Base-by-base conservation (phyloP, 1,284 basidiomycete species). In the Irpex lacteus region DNA sequence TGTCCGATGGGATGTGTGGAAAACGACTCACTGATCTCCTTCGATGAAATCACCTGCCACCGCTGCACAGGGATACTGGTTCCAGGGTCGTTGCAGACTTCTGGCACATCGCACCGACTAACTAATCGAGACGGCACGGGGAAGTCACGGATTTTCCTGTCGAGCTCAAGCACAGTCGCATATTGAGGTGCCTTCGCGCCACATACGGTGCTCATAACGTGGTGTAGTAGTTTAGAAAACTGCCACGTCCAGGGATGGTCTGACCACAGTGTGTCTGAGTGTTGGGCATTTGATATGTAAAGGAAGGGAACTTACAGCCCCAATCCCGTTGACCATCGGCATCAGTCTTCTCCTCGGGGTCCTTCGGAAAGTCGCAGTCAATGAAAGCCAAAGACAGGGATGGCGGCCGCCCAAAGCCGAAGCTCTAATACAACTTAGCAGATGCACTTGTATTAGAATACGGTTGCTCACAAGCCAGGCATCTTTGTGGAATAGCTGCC, bases 351-450 rank as follows among this genome's bases (percentile, higher is more conserved):
- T 80, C 76, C 47, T 81, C 80, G 6, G 73, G 69, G 61, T 86
- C 85, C 40, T 77, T 77, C 0, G 86, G 86, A 9, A 85, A 77
- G 2, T 82, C 77, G 49, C 82, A 85, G 61, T 90, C 88, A 44
- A 86, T 78, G 72, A 82, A 88, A 3, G 78, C 73, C 9, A 81
- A 70, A 18, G 80, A 82, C 64, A 87, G 80, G 61, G 75, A 82
- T n/a, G 86, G 84, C 15, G 85, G 89, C 63, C 87, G 76, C 2
- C 87, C 89, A 50, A 84, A 83, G 15, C 77, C 79, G 69, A 88
- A 88, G 69, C 85, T 89, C 88, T 89, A 66, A 44, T 9, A 60
- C 60, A 63, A 5, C 38, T 36, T 7, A 65, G 21, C 11, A 60
- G 18, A 34, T 32, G 26, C 44, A 34, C 18, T 6, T 9, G 44